A percentile compares a stretch with the other conserved stretches of the same genome.
phyloP scores from a whole-genome alignment of 2,329 filamentous ascomycete genomes.

The Sclerotinia spermophila region DNA sequence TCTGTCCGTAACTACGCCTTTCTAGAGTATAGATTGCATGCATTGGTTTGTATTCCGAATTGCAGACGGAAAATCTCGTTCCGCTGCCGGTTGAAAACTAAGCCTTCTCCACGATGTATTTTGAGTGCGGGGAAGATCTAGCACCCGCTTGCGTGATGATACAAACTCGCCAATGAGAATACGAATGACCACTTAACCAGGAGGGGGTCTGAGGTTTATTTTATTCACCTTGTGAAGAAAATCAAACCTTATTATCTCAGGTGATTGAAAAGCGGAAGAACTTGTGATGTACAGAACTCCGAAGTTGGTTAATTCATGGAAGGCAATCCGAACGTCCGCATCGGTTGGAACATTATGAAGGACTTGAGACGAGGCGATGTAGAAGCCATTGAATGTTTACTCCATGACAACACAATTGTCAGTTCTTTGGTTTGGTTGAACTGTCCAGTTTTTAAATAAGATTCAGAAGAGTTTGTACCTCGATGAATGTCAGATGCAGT shows the following conservation, averaged over 20 bases:
- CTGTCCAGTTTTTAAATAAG: background rate
- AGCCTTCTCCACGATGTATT: slow-evolving; percentile 6
- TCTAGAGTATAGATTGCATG: background rate
- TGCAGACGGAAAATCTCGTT: slow-evolving; percentile 33
- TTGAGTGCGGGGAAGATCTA: slow-evolving; percentile 14
- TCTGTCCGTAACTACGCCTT: background rate
- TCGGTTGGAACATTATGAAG: background rate
- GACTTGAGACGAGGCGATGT: background rate
- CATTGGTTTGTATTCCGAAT: slow-evolving; percentile 14
- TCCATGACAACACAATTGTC: background rate
- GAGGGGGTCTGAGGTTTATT: background rate
- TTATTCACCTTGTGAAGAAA: background rate
- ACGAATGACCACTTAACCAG: background rate
- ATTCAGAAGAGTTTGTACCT: background rate
- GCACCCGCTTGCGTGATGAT: background rate
- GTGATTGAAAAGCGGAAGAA: background rate
- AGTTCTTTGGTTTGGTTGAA: background rate
- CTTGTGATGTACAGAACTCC: background rate
- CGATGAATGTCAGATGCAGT: background rate
- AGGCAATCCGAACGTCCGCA: background rate
- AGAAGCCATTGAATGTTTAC: background rate
- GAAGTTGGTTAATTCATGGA: background rate
- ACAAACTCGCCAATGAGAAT: slow-evolving; percentile 8
- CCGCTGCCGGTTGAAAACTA: slow-evolving; percentile 6
- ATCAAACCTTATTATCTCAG: background rate